Percentiles rank a stretch among this genome's conserved stretches.
phyloP scores from a whole-genome alignment of 306 rosid species.

The Carpinus viminea region DNA sequence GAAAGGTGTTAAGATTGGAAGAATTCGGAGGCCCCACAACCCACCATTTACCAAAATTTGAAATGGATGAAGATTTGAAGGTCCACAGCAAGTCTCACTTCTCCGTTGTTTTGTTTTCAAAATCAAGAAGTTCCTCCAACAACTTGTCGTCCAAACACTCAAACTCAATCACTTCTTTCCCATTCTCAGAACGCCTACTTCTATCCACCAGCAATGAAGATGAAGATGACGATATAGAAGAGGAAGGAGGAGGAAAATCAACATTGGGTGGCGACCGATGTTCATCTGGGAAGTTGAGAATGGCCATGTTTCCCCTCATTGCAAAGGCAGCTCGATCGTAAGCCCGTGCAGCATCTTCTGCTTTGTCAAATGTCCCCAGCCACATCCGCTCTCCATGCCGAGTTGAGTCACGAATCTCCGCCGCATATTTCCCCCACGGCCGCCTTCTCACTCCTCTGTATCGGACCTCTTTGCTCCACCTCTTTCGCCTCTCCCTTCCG shows the following conservation, averaged over 20 bases:
- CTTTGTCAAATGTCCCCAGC: constrained; percentile 70
- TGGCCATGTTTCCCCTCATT: constrained; percentile 65
- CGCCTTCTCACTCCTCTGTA: constrained; percentile 45
- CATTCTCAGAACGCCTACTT: neutral
- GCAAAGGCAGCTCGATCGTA: constrained; percentile 65
- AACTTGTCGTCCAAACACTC: constrained; percentile 65
- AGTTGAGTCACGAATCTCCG: constrained; percentile 42
- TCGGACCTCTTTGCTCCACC: constrained; percentile 2
- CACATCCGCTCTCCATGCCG: constrained; percentile 55
- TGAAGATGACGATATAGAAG: neutral
- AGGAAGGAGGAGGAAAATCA: constrained; percentile 1
- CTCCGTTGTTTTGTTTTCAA: constrained; percentile 17
- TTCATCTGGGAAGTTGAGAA: constrained; percentile 71
- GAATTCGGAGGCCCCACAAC: neutral
- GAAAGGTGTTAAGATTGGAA: neutral
- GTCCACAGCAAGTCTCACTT: neutral
- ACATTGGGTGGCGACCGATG: constrained; percentile 21
- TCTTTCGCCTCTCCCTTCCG: neutral
- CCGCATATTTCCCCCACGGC: constrained; percentile 45
- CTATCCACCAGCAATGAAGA: neutral
- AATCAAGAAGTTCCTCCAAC: constrained; percentile 70
- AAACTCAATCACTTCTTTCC: constrained; percentile 48
- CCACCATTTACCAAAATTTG: too few species aligned
- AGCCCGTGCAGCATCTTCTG: constrained; percentile 70
- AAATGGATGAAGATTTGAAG: too few species aligned